These are phyloP conservation scores for Aechmea fasciata DNA, from an alignment of 176 grass and related monocot genomes.

Conservation along the genomic window DNA sequence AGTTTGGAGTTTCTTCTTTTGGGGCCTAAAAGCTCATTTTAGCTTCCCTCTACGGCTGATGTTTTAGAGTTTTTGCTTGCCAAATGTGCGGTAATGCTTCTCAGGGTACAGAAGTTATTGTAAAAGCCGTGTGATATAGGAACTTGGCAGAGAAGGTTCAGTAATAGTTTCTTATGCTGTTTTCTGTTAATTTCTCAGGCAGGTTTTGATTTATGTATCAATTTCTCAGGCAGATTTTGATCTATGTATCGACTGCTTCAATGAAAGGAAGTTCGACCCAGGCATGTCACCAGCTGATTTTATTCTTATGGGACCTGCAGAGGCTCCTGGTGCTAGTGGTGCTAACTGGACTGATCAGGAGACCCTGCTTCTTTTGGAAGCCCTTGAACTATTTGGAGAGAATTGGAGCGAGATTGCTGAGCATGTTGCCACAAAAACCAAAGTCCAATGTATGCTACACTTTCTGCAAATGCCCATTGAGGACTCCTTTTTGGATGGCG, in stretches of 20 bases:
- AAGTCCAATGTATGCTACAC: conserved; percentile 88
- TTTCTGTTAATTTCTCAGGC: background rate
- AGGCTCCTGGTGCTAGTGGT: conserved; percentile 75
- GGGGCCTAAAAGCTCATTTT: no score
- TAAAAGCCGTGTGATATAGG: no score
- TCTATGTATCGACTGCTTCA: conserved; percentile 87
- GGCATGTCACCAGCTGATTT: conserved; percentile 94
- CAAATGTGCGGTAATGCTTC: no score
- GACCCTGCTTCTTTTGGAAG: conserved; percentile 94
- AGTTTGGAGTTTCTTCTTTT: no score
- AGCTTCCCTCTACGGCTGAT: no score
- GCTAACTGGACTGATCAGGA: conserved; percentile 98
- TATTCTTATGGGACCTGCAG: conserved; percentile 94
- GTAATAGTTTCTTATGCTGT: background rate
- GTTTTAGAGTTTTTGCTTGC: no score
- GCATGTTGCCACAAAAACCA: conserved; percentile 98
- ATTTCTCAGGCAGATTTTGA: conserved; percentile 95
- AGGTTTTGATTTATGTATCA: background rate
- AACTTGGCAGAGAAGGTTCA: background rate
- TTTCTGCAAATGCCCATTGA: conserved; percentile 99
- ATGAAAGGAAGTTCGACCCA: conserved; percentile 65
- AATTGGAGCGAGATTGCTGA: conserved; percentile 99
- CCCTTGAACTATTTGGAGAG: conserved; percentile 89
- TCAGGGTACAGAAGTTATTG: no score
- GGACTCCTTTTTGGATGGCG: conserved; percentile 56